phyloP scores from a whole-genome alignment of 257 asterid species.

The Solanum appendiculatum region DNA sequence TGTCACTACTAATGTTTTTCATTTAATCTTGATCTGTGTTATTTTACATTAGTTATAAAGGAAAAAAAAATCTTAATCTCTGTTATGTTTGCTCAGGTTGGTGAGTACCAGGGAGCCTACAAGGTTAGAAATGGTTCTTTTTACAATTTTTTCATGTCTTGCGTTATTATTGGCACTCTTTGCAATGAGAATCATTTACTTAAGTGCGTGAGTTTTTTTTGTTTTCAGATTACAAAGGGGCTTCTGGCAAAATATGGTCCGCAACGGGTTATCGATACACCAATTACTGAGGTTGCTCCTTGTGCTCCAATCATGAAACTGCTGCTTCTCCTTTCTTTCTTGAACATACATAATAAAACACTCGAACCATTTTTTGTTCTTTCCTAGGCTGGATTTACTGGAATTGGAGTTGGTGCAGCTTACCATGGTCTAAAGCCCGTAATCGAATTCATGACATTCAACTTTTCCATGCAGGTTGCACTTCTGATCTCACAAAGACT shows the following conservation, averaged over 20 bases:
- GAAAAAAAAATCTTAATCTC: background rate
- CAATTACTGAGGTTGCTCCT: slow-evolving; percentile 84
- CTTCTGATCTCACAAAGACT: background rate
- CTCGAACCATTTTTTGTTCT: background rate
- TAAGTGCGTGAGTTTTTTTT: background rate
- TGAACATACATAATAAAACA: background rate
- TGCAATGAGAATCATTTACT: background rate
- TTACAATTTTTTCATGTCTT: background rate
- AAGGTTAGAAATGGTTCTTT: slow-evolving; percentile 43
- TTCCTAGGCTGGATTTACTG: slow-evolving; percentile 88
- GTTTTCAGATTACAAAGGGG: slow-evolving; percentile 67
- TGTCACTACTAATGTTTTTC: background rate
- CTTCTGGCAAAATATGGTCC: slow-evolving; percentile 91
- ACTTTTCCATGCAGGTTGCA: slow-evolving; percentile 91
- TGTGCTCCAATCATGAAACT: background rate
- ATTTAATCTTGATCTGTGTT: background rate
- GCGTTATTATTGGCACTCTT: background rate
- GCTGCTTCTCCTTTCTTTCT: background rate
- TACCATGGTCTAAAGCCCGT: slow-evolving; percentile 89
- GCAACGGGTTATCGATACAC: slow-evolving; percentile 81
- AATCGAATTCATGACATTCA: slow-evolving; percentile 90
- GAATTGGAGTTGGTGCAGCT: slow-evolving; percentile 97
- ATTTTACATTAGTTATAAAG: background rate
- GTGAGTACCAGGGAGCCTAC: slow-evolving; percentile 98
- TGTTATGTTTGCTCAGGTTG: slow-evolving; percentile 52